phyloP scores from a whole-genome alignment of 129 eudicot genomes.

The Flaveria bidentis region DNA sequence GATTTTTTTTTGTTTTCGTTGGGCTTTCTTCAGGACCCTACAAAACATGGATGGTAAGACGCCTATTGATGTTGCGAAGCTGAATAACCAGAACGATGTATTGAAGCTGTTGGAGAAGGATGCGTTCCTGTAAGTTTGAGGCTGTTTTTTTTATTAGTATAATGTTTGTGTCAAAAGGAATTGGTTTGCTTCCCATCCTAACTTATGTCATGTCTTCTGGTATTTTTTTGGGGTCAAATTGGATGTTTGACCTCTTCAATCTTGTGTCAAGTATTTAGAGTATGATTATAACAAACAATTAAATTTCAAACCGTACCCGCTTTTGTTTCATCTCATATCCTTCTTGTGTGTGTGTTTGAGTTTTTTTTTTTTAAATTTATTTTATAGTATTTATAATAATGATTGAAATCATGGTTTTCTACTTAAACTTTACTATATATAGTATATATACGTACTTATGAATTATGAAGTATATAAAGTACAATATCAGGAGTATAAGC shows the following conservation, averaged over 20 bases:
- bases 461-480: too few relatives aligned
- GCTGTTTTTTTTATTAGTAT: constrained; percentile 20
- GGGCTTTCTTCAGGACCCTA: constrained; percentile 57
- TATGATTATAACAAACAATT: constrained; percentile 15
- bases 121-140: constrained; percentile 62
- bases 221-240: constrained; percentile 28
- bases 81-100: constrained; percentile 78
- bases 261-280: constrained; percentile 11
- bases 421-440: too few relatives aligned
- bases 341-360: neutral
- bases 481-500: too few relatives aligned
- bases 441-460: too few relatives aligned
- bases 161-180: constrained; percentile 22
- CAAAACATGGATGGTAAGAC: constrained; percentile 96
- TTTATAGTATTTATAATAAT: neutral
- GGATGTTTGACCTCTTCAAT: constrained; percentile 30
- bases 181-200: constrained; percentile 28
- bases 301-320: neutral
- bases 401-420: neutral
- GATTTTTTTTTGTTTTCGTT: neutral
- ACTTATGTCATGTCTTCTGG: constrained; percentile 28
- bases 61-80: constrained; percentile 87
- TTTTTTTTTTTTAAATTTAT: too few relatives aligned
- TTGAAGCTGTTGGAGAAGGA: constrained; percentile 85
- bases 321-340: neutral